A percentile compares a stretch with the other conserved stretches of the same genome.
These are phyloP conservation scores for Lactarius quietus DNA, from an alignment of 768 basidiomycete genomes.

Conservation along the genomic window DNA sequence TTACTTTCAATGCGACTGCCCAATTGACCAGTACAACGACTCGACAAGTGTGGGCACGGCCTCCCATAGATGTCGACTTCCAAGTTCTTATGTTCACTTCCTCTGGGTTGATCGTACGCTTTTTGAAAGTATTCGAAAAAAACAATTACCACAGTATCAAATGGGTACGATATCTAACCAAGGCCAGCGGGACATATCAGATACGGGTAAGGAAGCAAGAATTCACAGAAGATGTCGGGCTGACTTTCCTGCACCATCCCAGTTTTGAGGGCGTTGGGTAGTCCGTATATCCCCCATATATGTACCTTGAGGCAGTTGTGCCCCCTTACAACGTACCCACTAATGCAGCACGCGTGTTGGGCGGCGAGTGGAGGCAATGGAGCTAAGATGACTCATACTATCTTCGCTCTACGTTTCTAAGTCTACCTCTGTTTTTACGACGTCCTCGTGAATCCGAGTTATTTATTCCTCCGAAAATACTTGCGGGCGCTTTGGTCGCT, in stretches of 20 bases:
- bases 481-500: constrained; percentile 7
- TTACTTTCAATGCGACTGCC: constrained; percentile 79
- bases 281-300: background rate
- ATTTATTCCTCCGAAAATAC: background rate
- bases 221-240: background rate
- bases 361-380: background rate
- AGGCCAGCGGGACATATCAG: constrained; percentile 91
- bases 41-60: constrained; percentile 95
- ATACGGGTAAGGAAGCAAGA: constrained; percentile 67
- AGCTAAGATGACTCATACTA: constrained; percentile 1
- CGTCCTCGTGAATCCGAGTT: constrained; percentile 3
- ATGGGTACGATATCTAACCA: constrained; percentile 94
- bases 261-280: constrained; percentile 21
- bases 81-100: constrained; percentile 99
- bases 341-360: constrained; percentile 1
- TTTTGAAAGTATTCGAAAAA: constrained; percentile 98
- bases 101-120: constrained; percentile 92
- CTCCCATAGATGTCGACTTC: constrained; percentile 98
- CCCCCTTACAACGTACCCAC: background rate
- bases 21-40: constrained; percentile 83
- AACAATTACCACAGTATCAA: constrained; percentile 91
- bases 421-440: background rate
- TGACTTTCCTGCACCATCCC: background rate
- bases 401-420: background rate
- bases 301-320: background rate